Evolutionary conservation across 2,329 filamentous ascomycete genomes (phyloP).

Genomic region (Trichoderma sp.): DNA sequence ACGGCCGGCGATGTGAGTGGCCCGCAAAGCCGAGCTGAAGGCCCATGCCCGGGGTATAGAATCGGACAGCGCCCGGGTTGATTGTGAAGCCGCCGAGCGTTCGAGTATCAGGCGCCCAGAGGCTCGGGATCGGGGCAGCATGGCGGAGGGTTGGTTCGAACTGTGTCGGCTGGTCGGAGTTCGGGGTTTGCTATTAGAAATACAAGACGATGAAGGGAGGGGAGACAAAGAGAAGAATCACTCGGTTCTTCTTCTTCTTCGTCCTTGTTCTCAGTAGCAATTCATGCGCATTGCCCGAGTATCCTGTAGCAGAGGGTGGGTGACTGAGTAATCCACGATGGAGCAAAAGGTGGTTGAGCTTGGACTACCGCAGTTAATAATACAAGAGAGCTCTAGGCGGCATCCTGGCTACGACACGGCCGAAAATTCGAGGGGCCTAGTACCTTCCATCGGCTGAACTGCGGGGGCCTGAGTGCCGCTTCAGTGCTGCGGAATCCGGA

Average conservation of each 20-base stretch:
- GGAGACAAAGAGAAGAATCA: not conserved
- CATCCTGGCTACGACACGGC: constrained; percentile 36
- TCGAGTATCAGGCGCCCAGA: constrained; percentile 44
- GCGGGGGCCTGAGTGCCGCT: constrained; percentile 19
- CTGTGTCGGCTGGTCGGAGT: not conserved
- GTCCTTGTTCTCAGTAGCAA: constrained; percentile 28
- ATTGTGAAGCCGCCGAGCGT: constrained; percentile 35
- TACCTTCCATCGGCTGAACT: constrained; percentile 38
- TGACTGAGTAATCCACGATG: constrained; percentile 36
- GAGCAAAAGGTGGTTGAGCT: not conserved
- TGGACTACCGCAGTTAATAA: constrained; percentile 18
- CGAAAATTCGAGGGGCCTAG: constrained; percentile 34
- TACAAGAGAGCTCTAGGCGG: constrained; percentile 29
- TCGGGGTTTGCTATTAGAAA: not conserved
- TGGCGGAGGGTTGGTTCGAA: constrained; percentile 29
- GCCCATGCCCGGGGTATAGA: constrained; percentile 34
- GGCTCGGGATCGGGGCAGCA: constrained; percentile 47
- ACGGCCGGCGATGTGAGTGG: constrained; percentile 37
- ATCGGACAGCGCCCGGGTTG: constrained; percentile 32
- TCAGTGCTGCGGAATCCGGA: not conserved
- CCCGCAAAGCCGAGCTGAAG: constrained; percentile 34
- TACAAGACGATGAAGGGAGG: not conserved
- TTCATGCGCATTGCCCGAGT: constrained; percentile 37
- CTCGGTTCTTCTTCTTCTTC: not conserved
- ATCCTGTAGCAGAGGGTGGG: constrained; percentile 33